Percentiles rank a stretch among this genome's conserved stretches.
Evolutionary conservation across 2,329 filamentous ascomycete species (phyloP).

Genomic region (Colletotrichum sojae): DNA sequence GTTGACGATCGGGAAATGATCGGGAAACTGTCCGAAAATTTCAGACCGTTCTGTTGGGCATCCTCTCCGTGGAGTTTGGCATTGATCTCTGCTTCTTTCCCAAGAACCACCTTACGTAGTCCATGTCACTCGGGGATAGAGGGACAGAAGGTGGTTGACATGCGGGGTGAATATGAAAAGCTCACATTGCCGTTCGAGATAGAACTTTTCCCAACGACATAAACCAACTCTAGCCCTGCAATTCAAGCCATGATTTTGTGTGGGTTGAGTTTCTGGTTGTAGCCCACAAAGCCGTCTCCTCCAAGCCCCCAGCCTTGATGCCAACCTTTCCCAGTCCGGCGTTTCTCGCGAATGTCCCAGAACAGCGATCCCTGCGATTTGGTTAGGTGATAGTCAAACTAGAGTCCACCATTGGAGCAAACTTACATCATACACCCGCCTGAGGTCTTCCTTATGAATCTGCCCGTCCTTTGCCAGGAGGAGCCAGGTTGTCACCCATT

Average conservation of each 20-base stretch:
- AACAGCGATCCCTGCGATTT: constrained; percentile 48
- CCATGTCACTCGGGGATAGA: too few species aligned
- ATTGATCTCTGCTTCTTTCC: too few species aligned
- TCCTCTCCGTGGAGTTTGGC: neutral
- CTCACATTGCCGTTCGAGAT: too few species aligned
- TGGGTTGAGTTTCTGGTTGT: neutral
- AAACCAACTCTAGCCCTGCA: too few species aligned
- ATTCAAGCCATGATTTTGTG: neutral
- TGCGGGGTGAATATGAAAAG: too few species aligned
- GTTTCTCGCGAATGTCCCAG: constrained; percentile 41
- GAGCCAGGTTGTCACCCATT: constrained; percentile 64
- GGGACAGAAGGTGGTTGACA: too few species aligned
- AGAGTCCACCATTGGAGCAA: constrained; percentile 38
- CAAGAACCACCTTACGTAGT: too few species aligned
- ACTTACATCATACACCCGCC: constrained; percentile 64
- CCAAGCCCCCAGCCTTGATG: constrained; percentile 29
- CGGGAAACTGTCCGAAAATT: too few species aligned
- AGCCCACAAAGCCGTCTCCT: constrained; percentile 16
- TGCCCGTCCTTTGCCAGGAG: constrained; percentile 67
- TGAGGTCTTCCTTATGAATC: constrained; percentile 69
- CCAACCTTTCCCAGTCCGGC: constrained; percentile 20
- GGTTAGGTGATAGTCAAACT: constrained; percentile 53
- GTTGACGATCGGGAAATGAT: too few species aligned
- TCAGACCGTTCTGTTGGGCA: too few species aligned
- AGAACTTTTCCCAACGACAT: too few species aligned